phyloP scores from a whole-genome alignment of 306 rosid species.

The Oemleria cerasiformis region DNA sequence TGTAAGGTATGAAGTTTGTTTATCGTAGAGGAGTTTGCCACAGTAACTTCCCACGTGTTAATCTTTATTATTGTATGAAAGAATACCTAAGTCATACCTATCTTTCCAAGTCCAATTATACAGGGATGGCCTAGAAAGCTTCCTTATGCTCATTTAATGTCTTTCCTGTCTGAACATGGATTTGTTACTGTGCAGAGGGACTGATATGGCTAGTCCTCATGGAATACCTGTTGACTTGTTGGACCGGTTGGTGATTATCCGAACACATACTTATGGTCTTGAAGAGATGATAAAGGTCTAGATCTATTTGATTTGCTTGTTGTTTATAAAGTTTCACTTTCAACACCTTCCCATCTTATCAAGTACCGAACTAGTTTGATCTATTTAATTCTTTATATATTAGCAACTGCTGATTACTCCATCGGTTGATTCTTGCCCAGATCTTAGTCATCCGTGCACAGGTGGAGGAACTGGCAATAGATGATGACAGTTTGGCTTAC shows the following conservation, averaged over 20 bases:
- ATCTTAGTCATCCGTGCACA: slow-evolving; percentile 90
- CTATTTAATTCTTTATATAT: no score
- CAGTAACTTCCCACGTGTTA: not conserved
- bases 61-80: not conserved
- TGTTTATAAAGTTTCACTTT: not conserved
- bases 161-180: slow-evolving; percentile 22
- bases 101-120: not conserved
- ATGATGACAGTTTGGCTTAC: slow-evolving; percentile 88
- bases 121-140: not conserved
- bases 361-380: not conserved
- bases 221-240: slow-evolving; percentile 94
- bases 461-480: slow-evolving; percentile 80
- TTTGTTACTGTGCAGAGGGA: slow-evolving; percentile 53
- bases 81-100: not conserved
- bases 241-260: slow-evolving; percentile 85
- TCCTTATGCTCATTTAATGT: not conserved
- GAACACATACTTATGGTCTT: slow-evolving; percentile 77
- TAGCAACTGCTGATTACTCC: slow-evolving; percentile 10
- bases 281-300: slow-evolving; percentile 93
- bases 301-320: not conserved
- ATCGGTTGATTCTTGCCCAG: slow-evolving; percentile 38
- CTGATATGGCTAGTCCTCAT: slow-evolving; percentile 96
- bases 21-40: not conserved
- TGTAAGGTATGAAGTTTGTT: slow-evolving; percentile 63
- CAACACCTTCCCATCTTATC: not conserved